A percentile compares a stretch with the other conserved stretches of the same genome.
phyloP scores from a whole-genome alignment of 805 yeast species.

The Starmerella potacharoeniae region DNA sequence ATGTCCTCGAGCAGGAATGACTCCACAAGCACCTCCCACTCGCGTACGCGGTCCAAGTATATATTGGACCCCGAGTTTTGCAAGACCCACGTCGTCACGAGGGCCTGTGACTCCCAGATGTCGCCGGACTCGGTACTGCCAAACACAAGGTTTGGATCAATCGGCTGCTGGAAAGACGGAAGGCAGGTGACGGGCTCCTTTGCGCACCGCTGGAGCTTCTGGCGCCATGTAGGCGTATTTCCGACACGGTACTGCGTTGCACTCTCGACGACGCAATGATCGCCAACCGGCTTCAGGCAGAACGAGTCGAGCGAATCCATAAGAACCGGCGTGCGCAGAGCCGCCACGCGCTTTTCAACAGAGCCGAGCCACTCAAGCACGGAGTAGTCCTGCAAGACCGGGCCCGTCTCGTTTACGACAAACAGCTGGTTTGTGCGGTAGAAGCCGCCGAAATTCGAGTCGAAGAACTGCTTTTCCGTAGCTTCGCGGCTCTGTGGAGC shows the following conservation, averaged over 20 bases:
- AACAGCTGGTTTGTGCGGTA: slow-evolving; percentile 79
- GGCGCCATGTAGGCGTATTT: slow-evolving; percentile 47
- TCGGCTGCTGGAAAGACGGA: slow-evolving; percentile 84
- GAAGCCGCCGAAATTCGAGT: slow-evolving; percentile 80
- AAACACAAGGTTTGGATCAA: slow-evolving; percentile 59
- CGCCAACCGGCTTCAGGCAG: slow-evolving; percentile 72
- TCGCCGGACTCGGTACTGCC: slow-evolving; percentile 37
- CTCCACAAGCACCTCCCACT: slow-evolving; percentile 69
- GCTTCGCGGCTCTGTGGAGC: slow-evolving; percentile 62
- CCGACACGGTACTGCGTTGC: slow-evolving; percentile 75
- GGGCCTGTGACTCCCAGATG: slow-evolving; percentile 49
- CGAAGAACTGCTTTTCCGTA: slow-evolving; percentile 55
- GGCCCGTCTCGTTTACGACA: slow-evolving; percentile 55
- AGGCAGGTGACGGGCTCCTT: slow-evolving; percentile 78
- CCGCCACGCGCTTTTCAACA: slow-evolving; percentile 49
- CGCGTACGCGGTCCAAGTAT: slow-evolving; percentile 26
- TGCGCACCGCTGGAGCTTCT: slow-evolving; percentile 48
- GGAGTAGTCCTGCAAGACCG: slow-evolving; percentile 52
- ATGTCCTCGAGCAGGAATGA: slow-evolving; percentile 36
- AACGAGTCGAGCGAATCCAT: slow-evolving; percentile 43
- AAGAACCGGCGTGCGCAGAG: slow-evolving; percentile 24
- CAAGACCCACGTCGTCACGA: slow-evolving; percentile 63
- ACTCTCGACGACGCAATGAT: slow-evolving; percentile 72
- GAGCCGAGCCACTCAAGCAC: slow-evolving; percentile 79
- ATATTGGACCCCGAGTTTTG: slow-evolving; percentile 37